These are phyloP conservation scores for Metarhizium anisopliae DNA, from an alignment of 2,329 filamentous ascomycete species.

Conservation along the genomic window DNA sequence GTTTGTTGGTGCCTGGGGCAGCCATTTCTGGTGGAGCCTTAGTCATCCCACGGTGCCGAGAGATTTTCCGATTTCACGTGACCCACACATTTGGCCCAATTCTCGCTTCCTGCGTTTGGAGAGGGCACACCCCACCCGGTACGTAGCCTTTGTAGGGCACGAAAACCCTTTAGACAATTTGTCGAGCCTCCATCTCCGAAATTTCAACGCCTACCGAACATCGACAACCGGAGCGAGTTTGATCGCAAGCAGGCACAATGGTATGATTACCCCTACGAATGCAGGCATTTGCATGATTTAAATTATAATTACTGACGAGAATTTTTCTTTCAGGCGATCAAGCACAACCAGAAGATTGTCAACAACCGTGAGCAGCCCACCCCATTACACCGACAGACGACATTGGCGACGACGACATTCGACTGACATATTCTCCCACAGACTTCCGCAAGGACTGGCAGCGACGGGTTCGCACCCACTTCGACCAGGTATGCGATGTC, in stretches of 20 bases:
- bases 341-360: conserved; percentile 98
- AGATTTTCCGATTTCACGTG: conserved; percentile 17
- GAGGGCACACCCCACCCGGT: conserved; percentile 22
- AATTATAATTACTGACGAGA: conserved; percentile 22
- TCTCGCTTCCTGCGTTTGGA: conserved; percentile 6
- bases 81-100: conserved; percentile 10
- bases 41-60: conserved; percentile 7
- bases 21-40: neutral
- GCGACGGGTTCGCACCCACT: conserved; percentile 96
- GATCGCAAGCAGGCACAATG: conserved; percentile 48
- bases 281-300: conserved; percentile 11
- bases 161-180: conserved; percentile 34
- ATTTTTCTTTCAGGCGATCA: conserved; percentile 66
- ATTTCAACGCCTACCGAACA: conserved; percentile 30
- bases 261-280: conserved; percentile 26
- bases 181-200: conserved; percentile 29
- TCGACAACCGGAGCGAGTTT: conserved; percentile 35
- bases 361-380: conserved; percentile 69
- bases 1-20: conserved; percentile 15
- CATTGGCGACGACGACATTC: conserved; percentile 13
- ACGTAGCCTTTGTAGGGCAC: conserved; percentile 29
- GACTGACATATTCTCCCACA: conserved; percentile 36
- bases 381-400: conserved; percentile 15
- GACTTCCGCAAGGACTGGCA: conserved; percentile 99
- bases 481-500: conserved; percentile 79